A percentile compares a stretch with the other conserved stretches of the same genome.
Conservation (phyloP, 345 rosid genomes). For the Eucalyptus brandiana region DNA sequence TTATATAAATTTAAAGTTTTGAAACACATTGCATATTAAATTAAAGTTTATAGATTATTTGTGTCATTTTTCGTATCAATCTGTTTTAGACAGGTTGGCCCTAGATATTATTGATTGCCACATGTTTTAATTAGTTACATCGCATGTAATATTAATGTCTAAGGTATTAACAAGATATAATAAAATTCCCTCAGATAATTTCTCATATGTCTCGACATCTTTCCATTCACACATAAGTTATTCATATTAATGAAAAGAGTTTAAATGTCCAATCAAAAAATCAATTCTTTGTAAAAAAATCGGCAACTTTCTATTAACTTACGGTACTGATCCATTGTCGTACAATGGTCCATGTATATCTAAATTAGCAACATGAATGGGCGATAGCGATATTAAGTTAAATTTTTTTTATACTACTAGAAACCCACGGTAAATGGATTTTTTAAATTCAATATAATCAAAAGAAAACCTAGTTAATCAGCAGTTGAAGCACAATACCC, state of each 20-base stretch:
- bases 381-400: background rate
- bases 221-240: background rate
- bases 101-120: background rate
- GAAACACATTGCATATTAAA: too few relatives aligned
- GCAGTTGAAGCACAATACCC: background rate
- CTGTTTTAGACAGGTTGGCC: accelerated
- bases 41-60: too few relatives aligned
- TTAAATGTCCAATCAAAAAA: background rate
- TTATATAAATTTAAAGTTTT: too few relatives aligned
- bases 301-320: too few relatives aligned
- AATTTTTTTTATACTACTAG: background rate
- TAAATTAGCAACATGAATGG: background rate
- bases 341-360: background rate
- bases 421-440: background rate
- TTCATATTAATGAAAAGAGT: background rate
- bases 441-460: background rate
- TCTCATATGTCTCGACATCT: background rate
- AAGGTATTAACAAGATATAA: background rate
- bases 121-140: background rate
- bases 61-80: too few relatives aligned
- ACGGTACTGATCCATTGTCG: accelerated
- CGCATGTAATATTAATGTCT: background rate
- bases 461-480: background rate
- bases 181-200: background rate
- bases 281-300: background rate